phyloP scores from a whole-genome alignment of 305 asterid species.

The Withania somnifera region DNA sequence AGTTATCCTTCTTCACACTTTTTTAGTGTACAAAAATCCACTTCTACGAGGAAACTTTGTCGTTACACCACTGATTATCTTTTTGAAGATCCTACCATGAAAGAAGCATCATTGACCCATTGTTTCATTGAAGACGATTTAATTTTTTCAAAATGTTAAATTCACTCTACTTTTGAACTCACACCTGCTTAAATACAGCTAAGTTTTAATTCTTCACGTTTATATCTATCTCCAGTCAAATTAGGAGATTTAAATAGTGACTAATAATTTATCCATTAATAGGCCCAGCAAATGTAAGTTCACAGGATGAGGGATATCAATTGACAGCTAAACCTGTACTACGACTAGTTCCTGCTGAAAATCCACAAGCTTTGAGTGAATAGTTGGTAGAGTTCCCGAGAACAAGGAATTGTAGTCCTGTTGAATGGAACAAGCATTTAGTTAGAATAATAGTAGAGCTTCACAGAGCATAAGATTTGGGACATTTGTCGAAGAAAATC shows the following conservation, averaged over 20 bases:
- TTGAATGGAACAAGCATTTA: conserved; percentile 4
- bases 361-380: conserved; percentile 63
- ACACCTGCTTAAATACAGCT: background rate
- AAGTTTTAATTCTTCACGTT: background rate
- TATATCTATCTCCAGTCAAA: background rate
- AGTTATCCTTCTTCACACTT: background rate
- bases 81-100: background rate
- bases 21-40: background rate
- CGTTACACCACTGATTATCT: background rate
- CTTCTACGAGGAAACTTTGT: background rate
- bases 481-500: background rate
- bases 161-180: background rate
- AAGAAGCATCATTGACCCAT: background rate
- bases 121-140: background rate
- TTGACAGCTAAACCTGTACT: conserved; percentile 40
- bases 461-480: background rate
- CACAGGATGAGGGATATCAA: background rate
- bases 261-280: background rate
- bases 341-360: conserved; percentile 62
- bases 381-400: conserved; percentile 61
- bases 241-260: background rate
- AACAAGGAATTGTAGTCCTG: conserved; percentile 76
- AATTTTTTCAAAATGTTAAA: background rate
- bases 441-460: conserved; percentile 1
- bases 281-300: background rate